These are phyloP conservation scores for Helicostylum pulchrum DNA, from an alignment of 192 early-diverging fungal species.

Conservation along the genomic window DNA sequence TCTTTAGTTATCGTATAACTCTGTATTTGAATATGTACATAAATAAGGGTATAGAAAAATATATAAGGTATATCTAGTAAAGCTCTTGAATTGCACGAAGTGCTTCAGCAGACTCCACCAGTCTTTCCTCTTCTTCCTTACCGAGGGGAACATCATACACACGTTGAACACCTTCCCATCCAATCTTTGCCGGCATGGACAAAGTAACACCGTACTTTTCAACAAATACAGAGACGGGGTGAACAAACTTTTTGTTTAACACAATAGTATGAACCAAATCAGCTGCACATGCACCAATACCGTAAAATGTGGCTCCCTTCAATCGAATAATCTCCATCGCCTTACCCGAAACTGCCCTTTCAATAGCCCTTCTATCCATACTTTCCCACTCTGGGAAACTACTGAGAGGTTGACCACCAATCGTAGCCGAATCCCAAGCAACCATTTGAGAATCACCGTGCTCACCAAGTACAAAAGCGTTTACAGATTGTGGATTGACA, in stretches of 20 bases:
- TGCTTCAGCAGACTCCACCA: constrained; percentile 48
- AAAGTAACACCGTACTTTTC: constrained; percentile 60
- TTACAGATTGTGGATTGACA: constrained; percentile 68
- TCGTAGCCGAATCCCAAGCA: constrained; percentile 70
- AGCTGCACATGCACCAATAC: constrained; percentile 79
- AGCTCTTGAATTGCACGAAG: constrained; percentile 44
- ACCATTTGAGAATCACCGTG: constrained; percentile 87
- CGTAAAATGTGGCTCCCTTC: constrained; percentile 84
- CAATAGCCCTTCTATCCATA: constrained; percentile 52
- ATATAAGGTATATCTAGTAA: neutral
- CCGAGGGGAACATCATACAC: constrained; percentile 67
- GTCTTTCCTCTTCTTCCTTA: constrained; percentile 55
- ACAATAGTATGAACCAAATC: constrained; percentile 64
- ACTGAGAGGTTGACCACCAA: constrained; percentile 68
- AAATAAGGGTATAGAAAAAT: neutral
- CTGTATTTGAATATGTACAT: neutral
- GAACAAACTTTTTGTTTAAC: constrained; percentile 65
- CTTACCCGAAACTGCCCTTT: constrained; percentile 63
- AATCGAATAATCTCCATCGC: constrained; percentile 83
- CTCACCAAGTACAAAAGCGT: constrained; percentile 82
- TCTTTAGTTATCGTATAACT: no score
- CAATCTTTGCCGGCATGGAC: constrained; percentile 78
- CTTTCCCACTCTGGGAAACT: constrained; percentile 58
- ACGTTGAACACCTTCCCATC: constrained; percentile 65
- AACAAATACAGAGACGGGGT: constrained; percentile 68